Conservation (phyloP, 768 basidiomycete genomes). For the Lentinula lateritia region DNA sequence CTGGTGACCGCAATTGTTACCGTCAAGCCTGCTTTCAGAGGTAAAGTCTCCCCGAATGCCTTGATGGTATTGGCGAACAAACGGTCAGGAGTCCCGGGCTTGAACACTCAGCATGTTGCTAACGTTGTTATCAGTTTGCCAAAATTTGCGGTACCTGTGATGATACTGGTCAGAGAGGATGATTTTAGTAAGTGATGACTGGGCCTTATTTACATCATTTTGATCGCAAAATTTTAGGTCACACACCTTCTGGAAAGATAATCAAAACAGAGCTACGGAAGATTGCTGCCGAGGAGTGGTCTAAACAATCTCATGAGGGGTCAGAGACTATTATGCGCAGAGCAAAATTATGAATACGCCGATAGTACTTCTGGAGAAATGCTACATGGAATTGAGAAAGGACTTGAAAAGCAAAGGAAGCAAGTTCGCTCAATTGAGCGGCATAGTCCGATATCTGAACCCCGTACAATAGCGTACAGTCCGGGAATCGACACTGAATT, state of each 20-base stretch:
- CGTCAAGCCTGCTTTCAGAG: conserved; percentile 33
- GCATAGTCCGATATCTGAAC: no score
- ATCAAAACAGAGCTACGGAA: conserved; percentile 1
- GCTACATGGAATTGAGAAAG: no score
- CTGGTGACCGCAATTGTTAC: conserved; percentile 42
- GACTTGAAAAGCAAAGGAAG: no score
- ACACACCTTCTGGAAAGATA: conserved; percentile 6
- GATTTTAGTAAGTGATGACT: conserved; percentile 28
- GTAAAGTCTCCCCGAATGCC: conserved; percentile 34
- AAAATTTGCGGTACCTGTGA: conserved; percentile 43
- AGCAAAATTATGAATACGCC: not conserved
- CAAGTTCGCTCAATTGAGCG: no score
- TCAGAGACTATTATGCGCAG: not conserved
- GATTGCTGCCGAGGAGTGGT: conserved; percentile 3
- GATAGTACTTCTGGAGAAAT: not conserved
- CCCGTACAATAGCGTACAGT: no score
- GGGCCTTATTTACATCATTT: not conserved
- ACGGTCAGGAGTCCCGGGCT: conserved; percentile 19
- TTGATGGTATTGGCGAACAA: conserved; percentile 31
- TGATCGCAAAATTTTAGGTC: not conserved
- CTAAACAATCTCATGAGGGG: not conserved
- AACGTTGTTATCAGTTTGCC: conserved; percentile 30
- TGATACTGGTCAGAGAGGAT: conserved; percentile 37
- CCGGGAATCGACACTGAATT: no score
- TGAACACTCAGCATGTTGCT: not conserved